These are phyloP conservation scores for Viola pubescens DNA, from an alignment of 441 rosid genomes.

Conservation along the genomic window DNA sequence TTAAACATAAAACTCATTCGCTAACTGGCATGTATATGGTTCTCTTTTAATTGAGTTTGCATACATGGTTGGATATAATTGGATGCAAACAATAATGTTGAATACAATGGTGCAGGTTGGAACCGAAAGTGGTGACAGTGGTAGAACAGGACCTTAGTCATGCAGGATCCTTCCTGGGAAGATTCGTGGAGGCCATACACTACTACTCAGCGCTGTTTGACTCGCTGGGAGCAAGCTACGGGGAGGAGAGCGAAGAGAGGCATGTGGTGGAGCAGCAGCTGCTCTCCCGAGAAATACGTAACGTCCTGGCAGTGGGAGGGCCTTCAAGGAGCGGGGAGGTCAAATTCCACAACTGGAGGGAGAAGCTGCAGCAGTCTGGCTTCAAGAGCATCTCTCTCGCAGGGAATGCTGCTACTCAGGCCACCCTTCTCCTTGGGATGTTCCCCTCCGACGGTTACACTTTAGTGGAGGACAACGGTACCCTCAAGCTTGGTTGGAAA, in stretches of 20 bases:
- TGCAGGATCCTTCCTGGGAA: slow-evolving; percentile 80
- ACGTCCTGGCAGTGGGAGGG: slow-evolving; percentile 77
- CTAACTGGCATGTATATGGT: no score
- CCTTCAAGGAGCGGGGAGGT: slow-evolving; percentile 64
- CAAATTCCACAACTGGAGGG: slow-evolving; percentile 84
- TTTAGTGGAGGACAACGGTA: slow-evolving; percentile 81
- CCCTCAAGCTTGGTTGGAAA: slow-evolving; percentile 96
- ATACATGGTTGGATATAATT: no score
- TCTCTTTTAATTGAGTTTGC: no score
- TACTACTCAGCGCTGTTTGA: slow-evolving; percentile 94
- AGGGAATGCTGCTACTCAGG: slow-evolving; percentile 91
- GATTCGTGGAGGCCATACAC: slow-evolving; percentile 96
- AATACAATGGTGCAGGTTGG: slow-evolving; percentile 40
- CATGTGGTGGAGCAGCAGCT: slow-evolving; percentile 96
- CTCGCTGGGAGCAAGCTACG: slow-evolving; percentile 84
- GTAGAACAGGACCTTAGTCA: slow-evolving; percentile 96
- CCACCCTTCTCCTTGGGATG: slow-evolving; percentile 83
- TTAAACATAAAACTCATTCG: no score
- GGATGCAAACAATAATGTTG: no score
- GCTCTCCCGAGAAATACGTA: slow-evolving; percentile 75
- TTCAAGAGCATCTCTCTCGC: slow-evolving; percentile 74
- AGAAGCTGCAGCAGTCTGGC: slow-evolving; percentile 72
- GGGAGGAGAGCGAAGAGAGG: slow-evolving; percentile 93
- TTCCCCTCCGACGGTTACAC: slow-evolving; percentile 94
- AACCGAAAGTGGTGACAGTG: slow-evolving; percentile 93